Evolutionary conservation across 176 grass and related monocot genomes (phyloP).

Genomic region (Oryza longistaminata): DNA sequence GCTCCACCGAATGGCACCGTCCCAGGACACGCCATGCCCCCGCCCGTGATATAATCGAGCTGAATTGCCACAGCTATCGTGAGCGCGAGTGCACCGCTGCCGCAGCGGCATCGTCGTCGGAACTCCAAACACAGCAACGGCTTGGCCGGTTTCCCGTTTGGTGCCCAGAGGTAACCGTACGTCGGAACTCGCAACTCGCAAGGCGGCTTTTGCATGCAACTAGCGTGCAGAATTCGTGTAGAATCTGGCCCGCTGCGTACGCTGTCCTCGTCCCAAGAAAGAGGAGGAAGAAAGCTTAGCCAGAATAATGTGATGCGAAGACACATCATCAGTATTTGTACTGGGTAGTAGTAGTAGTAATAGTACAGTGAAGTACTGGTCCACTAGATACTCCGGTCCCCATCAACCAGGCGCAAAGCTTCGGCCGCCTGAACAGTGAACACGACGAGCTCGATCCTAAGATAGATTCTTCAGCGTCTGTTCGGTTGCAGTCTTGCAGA

Average conservation of each 20-base stretch:
- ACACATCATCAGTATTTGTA: neutral
- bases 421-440: neutral
- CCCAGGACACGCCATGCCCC: neutral
- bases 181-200: constrained; percentile 35
- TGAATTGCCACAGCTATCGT: neutral
- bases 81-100: neutral
- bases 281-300: neutral
- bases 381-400: neutral
- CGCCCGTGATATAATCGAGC: neutral
- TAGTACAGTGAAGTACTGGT: neutral
- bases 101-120: neutral
- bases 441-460: no score
- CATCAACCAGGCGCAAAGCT: neutral
- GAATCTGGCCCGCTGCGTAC: neutral
- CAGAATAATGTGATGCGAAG: neutral
- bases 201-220: neutral
- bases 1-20: constrained; percentile 32
- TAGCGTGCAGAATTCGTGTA: neutral
- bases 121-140: neutral
- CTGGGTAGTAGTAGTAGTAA: no score
- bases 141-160: constrained; percentile 18
- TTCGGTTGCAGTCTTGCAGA: neutral
- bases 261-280: constrained; percentile 23
- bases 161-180: neutral
- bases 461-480: neutral